These are phyloP conservation scores for Trametes meyenii DNA, from an alignment of 768 basidiomycete genomes.

Conservation along the genomic window DNA sequence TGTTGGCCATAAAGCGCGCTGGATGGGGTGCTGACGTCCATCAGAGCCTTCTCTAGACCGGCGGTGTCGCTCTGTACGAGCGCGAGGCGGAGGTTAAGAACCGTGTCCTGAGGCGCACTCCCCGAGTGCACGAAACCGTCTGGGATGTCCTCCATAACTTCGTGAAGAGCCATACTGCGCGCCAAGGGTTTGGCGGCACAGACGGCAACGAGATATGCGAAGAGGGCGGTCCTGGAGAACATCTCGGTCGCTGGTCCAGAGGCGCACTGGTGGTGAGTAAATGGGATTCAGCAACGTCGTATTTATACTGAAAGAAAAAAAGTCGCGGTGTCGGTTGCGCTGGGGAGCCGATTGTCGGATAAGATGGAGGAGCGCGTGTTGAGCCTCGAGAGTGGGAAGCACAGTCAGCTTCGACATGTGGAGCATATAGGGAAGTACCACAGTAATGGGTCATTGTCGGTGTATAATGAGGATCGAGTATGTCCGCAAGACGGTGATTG, in stretches of 20 bases:
- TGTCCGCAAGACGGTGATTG: not conserved
- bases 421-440: not conserved
- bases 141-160: slow-evolving; percentile 32
- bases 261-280: not conserved
- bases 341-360: not conserved
- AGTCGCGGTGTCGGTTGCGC: not conserved
- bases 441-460: slow-evolving; percentile 15
- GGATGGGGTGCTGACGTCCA: slow-evolving; percentile 42
- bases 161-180: slow-evolving; percentile 35
- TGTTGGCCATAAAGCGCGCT: slow-evolving; percentile 41
- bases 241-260: slow-evolving; percentile 2
- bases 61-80: slow-evolving; percentile 39
- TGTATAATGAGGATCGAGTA: not conserved
- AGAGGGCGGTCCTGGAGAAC: slow-evolving; percentile 14
- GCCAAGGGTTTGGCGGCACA: slow-evolving; percentile 27
- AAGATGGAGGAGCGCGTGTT: not conserved
- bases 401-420: slow-evolving; percentile 6
- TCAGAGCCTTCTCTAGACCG: slow-evolving; percentile 41
- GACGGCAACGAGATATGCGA: slow-evolving; percentile 25
- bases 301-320: not conserved
- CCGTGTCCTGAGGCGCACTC: slow-evolving; percentile 33
- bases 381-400: not conserved
- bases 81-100: slow-evolving; percentile 42
- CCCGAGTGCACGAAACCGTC: slow-evolving; percentile 34
- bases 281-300: not conserved